These are phyloP conservation scores for Colletotrichum shisoi DNA, from an alignment of 2,329 filamentous ascomycete genomes.

Conservation along the genomic window DNA sequence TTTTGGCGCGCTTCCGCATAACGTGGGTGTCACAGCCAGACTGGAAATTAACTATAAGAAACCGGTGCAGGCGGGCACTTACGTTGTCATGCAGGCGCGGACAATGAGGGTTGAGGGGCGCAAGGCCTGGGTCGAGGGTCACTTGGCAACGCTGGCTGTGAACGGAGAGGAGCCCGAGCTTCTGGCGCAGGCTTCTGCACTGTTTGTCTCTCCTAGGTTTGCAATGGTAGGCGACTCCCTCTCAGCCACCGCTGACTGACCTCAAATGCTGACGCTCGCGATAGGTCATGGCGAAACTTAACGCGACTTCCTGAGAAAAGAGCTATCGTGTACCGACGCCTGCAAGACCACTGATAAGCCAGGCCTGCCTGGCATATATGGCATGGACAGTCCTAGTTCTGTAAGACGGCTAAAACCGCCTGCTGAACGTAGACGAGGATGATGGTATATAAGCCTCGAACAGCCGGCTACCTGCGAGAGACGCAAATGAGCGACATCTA, in stretches of 20 bases:
- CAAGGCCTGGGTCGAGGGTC: constrained; percentile 92
- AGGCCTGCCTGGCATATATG: too few species aligned
- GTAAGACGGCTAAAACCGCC: too few species aligned
- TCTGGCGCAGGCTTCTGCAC: constrained; percentile 80
- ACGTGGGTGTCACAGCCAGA: constrained; percentile 85
- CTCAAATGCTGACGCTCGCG: constrained; percentile 8
- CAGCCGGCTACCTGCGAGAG: not conserved
- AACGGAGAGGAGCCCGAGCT: constrained; percentile 69
- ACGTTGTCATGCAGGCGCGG: constrained; percentile 78
- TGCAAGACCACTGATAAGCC: not conserved
- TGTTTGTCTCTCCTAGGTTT: constrained; percentile 89
- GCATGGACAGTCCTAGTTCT: not conserved
- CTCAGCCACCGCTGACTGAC: not conserved
- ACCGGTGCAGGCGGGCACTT: constrained; percentile 77
- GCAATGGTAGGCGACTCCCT: constrained; percentile 68
- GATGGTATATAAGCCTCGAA: not conserved
- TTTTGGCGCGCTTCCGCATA: constrained; percentile 86
- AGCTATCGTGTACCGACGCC: not conserved
- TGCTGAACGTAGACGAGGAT: not conserved
- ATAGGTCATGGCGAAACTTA: constrained; percentile 47
- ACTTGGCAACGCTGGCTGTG: constrained; percentile 77
- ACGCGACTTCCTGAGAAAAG: constrained; percentile 14
- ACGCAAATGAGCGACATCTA: not conserved
- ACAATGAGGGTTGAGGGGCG: constrained; percentile 88
- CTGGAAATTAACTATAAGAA: constrained; percentile 83